Percentiles rank a stretch among this genome's conserved stretches.
phyloP scores from a whole-genome alignment of 441 rosid species.

The Eutrema salsugineum region DNA sequence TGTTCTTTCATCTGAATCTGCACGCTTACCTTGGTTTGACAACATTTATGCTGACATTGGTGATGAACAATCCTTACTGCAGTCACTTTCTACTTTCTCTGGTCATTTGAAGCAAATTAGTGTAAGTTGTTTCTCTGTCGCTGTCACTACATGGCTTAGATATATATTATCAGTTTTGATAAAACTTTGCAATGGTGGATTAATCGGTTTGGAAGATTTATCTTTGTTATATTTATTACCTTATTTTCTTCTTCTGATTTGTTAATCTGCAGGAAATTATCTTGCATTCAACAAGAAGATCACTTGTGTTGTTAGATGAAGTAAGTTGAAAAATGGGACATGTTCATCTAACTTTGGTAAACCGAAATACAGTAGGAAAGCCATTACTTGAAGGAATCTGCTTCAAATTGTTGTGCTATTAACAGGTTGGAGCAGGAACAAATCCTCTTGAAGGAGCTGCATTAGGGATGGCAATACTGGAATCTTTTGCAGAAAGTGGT shows the following conservation, averaged over 20 bases:
- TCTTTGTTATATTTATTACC: not conserved
- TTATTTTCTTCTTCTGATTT: conserved; percentile 3
- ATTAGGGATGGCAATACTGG: conserved; percentile 86
- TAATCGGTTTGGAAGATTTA: not conserved
- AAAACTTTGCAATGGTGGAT: not conserved
- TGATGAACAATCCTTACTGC: conserved; percentile 90
- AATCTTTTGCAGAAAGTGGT: conserved; percentile 75
- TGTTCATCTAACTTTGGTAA: not conserved
- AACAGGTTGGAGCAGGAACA: conserved; percentile 94
- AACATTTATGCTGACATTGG: conserved; percentile 93
- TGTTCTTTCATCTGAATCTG: conserved; percentile 85
- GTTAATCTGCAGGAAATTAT: conserved; percentile 65
- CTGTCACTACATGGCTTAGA: conserved; percentile 1
- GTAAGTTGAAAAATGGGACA: conserved; percentile 41
- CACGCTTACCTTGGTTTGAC: conserved; percentile 90
- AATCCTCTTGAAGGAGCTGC: conserved; percentile 99
- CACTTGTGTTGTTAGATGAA: conserved; percentile 91
- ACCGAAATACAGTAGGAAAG: not conserved
- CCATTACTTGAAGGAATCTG: not conserved
- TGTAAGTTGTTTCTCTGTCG: conserved; percentile 44
- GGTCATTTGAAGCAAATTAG: conserved; percentile 91
- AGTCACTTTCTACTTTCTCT: conserved; percentile 93
- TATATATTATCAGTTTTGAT: not conserved
- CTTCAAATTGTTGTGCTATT: conserved; percentile 3
- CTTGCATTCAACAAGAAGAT: conserved; percentile 66